Evolutionary conservation across 2,329 filamentous ascomycete species (phyloP).

Genomic region (Sporothrix curviconia): DNA sequence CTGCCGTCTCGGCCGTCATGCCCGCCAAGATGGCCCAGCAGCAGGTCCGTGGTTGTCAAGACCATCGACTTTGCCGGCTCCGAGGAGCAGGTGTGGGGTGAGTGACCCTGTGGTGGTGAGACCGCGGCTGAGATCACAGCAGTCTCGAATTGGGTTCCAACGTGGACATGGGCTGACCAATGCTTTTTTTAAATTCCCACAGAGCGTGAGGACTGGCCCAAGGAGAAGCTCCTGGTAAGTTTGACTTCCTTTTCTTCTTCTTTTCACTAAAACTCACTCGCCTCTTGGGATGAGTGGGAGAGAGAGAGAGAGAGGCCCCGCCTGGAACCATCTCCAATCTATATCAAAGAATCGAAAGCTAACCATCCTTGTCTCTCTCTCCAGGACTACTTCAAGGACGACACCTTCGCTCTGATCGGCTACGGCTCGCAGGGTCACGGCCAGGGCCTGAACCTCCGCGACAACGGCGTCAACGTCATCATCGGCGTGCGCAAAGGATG

Average conservation of each 20-base stretch:
- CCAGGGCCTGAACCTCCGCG: slow-evolving; percentile 98
- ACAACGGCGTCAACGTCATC: slow-evolving; percentile 99
- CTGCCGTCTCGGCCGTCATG: slow-evolving; percentile 38
- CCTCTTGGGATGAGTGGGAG: too few relatives aligned
- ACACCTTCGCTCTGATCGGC: slow-evolving; percentile 97
- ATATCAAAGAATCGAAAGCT: not conserved
- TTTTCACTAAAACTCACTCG: too few relatives aligned
- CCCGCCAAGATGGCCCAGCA: slow-evolving; percentile 34
- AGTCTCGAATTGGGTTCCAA: not conserved
- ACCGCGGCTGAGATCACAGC: not conserved
- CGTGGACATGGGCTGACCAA: not conserved
- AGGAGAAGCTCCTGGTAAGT: slow-evolving; percentile 92
- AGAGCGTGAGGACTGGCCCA: slow-evolving; percentile 98
- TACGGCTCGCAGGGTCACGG: slow-evolving; percentile 98
- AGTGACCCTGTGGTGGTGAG: slow-evolving; percentile 23
- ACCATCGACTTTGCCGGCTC: slow-evolving; percentile 96
- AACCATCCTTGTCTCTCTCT: not conserved
- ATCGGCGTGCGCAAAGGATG: slow-evolving; percentile 97
- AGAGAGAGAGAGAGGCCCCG: not conserved
- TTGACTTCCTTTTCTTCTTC: slow-evolving; percentile 22
- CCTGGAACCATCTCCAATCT: not conserved
- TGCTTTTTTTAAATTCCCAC: slow-evolving; percentile 12
- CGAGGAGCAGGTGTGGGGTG: slow-evolving; percentile 93
- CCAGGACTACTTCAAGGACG: slow-evolving; percentile 99
- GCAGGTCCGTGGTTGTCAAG: slow-evolving; percentile 85